Evolutionary conservation across 2,329 filamentous ascomycete genomes (phyloP), one percentile per base, ranked within the genome.

Genomic region (Colletotrichum falcatum): DNA sequence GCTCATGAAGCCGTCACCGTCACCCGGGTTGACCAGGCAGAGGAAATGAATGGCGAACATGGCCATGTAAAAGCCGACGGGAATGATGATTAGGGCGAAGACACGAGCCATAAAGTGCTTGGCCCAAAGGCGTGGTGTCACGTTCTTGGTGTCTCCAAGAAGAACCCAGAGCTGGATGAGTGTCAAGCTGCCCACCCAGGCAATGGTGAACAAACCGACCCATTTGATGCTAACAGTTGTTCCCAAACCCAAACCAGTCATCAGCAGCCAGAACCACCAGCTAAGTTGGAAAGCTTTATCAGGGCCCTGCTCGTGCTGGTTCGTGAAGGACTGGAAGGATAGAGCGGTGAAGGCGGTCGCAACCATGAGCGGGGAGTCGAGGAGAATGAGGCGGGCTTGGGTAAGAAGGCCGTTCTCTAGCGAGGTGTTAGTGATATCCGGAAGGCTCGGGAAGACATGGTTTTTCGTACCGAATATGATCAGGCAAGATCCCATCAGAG

Each of bases 1-100:
- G 79, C 95, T 98, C 96, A 99, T 99, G 86, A 99, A 99, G 65
- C 96, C 96, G 81, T 99, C 96, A 65, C 96, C 96, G 62, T 99
- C 96, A 71, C 96, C 96, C 35, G 96, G 96, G 83, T 99, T 99
- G 71, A 92, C 89, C 51, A 99, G 88, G 85, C 94, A 97, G 75
- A 95, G 75, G 83, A 99, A 99, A 85, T 99, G 96, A 77, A 99
- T 97, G 63, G 90, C 95, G 78, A 99, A 99, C 93, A 98, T 97
- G 77, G 89, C 91, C 86, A 98, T 91, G 85, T 99, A 99, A 83
- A 99, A 97, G 44, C 90, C 90, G 33, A 92, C 75, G 8, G 96
- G 96, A 74, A 99, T 93, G 75, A 97, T 85, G 74, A 99, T 94
- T 65, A 99, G 87, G 80, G 94, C 97, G 86, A 98, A 97, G 54